Evolutionary conservation across 176 grass and related monocot genomes (phyloP).

Genomic region (Phragmites australis): DNA sequence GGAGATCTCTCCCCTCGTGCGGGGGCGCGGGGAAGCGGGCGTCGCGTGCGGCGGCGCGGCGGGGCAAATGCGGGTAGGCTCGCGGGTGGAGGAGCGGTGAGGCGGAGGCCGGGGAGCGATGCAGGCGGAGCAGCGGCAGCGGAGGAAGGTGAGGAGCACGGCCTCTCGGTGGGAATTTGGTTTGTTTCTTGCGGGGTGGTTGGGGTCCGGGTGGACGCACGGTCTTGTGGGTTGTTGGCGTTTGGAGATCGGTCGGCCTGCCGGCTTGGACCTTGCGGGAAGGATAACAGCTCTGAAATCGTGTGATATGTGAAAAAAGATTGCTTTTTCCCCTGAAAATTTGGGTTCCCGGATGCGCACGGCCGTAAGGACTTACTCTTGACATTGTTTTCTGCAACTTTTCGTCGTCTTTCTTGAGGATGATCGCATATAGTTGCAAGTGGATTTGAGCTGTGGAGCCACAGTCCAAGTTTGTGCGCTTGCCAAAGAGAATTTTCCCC

Average conservation of each 20-base stretch:
- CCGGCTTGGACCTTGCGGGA: not conserved
- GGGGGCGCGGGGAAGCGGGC: not conserved
- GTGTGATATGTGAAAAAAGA: not conserved
- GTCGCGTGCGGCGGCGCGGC: constrained; percentile 30
- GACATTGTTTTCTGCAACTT: constrained; percentile 31
- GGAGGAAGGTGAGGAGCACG: constrained; percentile 53
- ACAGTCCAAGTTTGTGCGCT: not conserved
- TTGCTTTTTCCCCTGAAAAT: not conserved
- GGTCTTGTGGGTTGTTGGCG: constrained; percentile 33
- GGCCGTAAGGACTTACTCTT: constrained; percentile 18
- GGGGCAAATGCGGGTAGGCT: constrained; percentile 53
- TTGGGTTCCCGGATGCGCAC: not conserved
- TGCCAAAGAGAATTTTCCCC: not conserved
- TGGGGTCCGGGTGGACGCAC: constrained; percentile 20
- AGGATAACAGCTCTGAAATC: not conserved
- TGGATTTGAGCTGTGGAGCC: constrained; percentile 16
- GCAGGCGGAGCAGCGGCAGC: constrained; percentile 47
- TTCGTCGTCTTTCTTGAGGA: not conserved
- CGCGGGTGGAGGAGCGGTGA: constrained; percentile 22
- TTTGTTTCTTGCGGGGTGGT: constrained; percentile 31
- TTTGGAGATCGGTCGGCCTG: constrained; percentile 43
- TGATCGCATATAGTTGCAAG: not conserved
- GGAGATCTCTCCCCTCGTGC: constrained; percentile 22
- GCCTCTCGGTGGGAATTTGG: not conserved
- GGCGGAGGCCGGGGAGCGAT: constrained; percentile 13